Base-by-base conservation (phyloP, 2,329 filamentous ascomycete species). In the Pseudogymnoascus sp. region DNA sequence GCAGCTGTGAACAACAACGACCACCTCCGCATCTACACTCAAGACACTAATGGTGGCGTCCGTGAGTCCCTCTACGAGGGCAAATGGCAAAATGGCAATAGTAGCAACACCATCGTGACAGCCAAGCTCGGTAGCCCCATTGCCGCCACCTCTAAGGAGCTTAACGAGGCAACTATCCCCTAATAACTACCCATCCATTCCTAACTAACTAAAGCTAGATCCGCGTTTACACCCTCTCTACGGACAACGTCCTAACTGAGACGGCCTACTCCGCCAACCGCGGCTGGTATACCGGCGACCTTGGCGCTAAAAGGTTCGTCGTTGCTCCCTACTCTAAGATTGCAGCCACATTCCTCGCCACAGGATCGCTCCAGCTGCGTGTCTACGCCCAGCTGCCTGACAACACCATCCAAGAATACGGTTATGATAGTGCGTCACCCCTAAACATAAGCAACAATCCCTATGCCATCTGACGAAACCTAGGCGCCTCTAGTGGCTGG, bases 201-300 rank as follows among this genome's bases (percentile, higher is more conserved):
- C 40, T 16, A 21, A 21, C 40, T 44, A 44, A 44, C 16, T 8
- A 21, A 13, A 19, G 11, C 4, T 14, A 50, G 38, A 65, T 67
- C 53, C 65, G 65, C 31, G 29, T 67, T 11, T 67, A 65, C 64
- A 65, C 62, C 24, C 61, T 65, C 24, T 33, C 26, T n/a, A 11
- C 42, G 6, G 61, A 60, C 38, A 61, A 62, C 24, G 14, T 24
- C 13, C 50, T 67, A 13, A 59, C 42, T 16, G 65, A 67, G 64
- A 64, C 63, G 47, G 62, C 47, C n/a, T 65, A 61, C 50, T 44
- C 65, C 59, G 37, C 24, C 59, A 37, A 44, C 63, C 29, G 37
- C 26, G 29, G 40, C 31, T 66, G 64, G 64, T 65, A 64, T 44
- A 64, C 65, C 47, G 65, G 65, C 24, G 61, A 33, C 11, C 64